Conservation (phyloP, 2,329 filamentous ascomycete species). For the Colletotrichum nymphaeae region DNA sequence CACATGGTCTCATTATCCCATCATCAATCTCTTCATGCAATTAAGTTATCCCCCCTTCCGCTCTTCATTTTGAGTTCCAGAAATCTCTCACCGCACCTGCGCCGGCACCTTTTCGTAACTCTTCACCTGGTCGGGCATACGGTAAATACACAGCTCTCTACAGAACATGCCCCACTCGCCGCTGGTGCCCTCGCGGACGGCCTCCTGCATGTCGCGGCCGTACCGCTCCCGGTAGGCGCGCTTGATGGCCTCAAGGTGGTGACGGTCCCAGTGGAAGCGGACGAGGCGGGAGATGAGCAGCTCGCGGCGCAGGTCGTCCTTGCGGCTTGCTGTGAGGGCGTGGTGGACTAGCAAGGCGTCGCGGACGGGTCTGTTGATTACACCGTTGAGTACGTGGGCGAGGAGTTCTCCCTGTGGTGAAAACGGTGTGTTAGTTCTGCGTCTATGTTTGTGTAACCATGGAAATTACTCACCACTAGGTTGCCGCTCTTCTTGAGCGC, state of each 20-base stretch:
- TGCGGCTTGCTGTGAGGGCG: conserved; percentile 80
- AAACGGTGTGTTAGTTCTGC: conserved; percentile 13
- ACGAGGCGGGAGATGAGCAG: conserved; percentile 89
- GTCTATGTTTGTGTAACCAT: not conserved
- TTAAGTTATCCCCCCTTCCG: not conserved
- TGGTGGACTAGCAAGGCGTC: conserved; percentile 93
- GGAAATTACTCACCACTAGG: conserved; percentile 78
- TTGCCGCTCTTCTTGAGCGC: conserved; percentile 91
- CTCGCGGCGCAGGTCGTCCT: conserved; percentile 81
- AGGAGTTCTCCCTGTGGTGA: conserved; percentile 84
- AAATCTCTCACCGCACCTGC: not conserved
- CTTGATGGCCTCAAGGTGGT: conserved; percentile 85
- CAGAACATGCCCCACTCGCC: conserved; percentile 85
- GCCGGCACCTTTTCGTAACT: conserved; percentile 57
- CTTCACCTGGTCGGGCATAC: conserved; percentile 70
- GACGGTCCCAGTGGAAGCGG: conserved; percentile 90
- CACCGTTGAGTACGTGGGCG: conserved; percentile 94
- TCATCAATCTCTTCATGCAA: conserved; percentile 1
- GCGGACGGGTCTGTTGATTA: conserved; percentile 94
- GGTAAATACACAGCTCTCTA: conserved; percentile 72
- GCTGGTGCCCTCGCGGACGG: conserved; percentile 80
- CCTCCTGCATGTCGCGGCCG: conserved; percentile 77
- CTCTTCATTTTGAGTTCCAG: not conserved
- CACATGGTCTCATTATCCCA: conserved; percentile 21
- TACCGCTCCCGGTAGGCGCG: conserved; percentile 84